These are phyloP conservation scores for Podosphaera xanthii DNA, from an alignment of 2,329 filamentous ascomycete genomes.

Conservation along the genomic window DNA sequence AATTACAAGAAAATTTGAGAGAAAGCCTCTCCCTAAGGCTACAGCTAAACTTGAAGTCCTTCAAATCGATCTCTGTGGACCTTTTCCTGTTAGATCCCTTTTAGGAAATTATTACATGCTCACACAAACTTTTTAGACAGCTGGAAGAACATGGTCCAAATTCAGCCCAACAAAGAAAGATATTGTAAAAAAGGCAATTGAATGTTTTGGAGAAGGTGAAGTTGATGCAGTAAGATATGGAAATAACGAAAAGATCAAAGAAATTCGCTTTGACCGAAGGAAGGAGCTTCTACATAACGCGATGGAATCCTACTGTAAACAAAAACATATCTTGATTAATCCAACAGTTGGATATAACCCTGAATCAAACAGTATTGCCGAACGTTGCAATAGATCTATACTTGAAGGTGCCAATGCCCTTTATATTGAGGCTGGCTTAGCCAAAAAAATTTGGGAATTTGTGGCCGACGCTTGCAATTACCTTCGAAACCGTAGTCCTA, in stretches of 20 bases:
- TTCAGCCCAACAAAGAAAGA: neutral
- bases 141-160: neutral
- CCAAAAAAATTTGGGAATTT: neutral
- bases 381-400: neutral
- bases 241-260: neutral
- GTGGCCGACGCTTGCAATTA: neutral
- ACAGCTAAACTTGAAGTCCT: neutral
- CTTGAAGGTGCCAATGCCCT: neutral
- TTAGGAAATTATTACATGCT: neutral
- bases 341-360: constrained; percentile 1
- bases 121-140: neutral
- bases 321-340: neutral
- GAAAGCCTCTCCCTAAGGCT: neutral
- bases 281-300: neutral
- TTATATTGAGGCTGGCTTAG: neutral
- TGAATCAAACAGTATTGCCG: neutral
- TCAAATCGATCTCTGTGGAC: neutral
- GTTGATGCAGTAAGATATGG: neutral
- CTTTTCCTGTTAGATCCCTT: neutral
- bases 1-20: neutral
- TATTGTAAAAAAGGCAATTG: neutral
- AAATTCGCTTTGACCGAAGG: neutral
- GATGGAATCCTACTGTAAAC: neutral
- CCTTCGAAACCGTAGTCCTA: neutral
- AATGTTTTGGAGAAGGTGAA: neutral